Conservation (phyloP, 345 rosid genomes). For the Salix exigua region DNA sequence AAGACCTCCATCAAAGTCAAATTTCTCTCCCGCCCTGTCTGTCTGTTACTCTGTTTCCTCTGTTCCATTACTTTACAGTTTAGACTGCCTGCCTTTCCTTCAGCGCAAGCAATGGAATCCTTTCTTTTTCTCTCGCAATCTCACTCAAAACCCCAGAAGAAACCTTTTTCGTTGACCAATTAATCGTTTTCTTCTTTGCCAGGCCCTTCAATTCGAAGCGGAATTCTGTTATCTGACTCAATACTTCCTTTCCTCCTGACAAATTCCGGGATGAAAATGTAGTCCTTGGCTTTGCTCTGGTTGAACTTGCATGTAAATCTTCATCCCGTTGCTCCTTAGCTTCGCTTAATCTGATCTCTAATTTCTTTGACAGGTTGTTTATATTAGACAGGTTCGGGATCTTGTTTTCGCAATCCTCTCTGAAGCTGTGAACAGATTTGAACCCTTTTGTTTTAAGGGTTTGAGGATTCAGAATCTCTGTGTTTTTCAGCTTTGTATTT, state of each 20-base stretch:
- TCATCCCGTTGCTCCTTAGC: not conserved
- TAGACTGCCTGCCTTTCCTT: not conserved
- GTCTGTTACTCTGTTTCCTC: not conserved
- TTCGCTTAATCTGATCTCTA: not conserved
- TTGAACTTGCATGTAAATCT: not conserved
- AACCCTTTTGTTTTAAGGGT: not conserved
- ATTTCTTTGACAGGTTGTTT: not conserved
- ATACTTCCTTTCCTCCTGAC: conserved; percentile 14
- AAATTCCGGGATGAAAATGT: conserved; percentile 20
- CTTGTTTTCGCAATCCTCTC: conserved; percentile 16
- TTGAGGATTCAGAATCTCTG: not conserved
- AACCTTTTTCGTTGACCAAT: conserved; percentile 6
- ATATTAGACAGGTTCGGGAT: conserved; percentile 2
- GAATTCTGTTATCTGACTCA: conserved; percentile 20
- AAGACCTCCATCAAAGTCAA: not conserved
- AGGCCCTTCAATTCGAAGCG: conserved; percentile 17
- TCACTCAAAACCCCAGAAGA: not conserved
- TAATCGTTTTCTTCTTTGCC: conserved; percentile 14
- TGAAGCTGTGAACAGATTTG: not conserved
- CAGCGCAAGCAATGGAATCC: conserved; percentile 10
- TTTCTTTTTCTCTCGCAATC: conserved; percentile 10
- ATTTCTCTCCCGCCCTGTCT: not conserved
- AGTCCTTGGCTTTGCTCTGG: conserved; percentile 7
- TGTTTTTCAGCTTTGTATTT: conserved; percentile 2
- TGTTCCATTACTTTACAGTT: not conserved